Evolutionary conservation across 1,139 yeast species (phyloP).

Genomic region (Candida sanyaensis): DNA sequence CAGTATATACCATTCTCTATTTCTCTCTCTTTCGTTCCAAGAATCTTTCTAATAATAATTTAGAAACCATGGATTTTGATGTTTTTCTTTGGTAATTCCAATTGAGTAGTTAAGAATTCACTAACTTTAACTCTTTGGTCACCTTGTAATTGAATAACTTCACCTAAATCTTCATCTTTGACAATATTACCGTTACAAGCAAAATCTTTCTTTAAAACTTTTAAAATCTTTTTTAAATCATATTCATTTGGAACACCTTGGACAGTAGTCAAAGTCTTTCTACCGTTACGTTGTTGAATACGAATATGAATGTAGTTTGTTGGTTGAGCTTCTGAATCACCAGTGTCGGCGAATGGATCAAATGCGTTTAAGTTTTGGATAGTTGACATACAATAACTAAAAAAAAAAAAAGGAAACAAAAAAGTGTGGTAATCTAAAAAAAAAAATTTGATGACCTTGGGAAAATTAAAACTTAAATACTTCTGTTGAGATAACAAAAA

Average conservation of each 20-base stretch:
- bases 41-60: not conserved
- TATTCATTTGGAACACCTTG: constrained; percentile 97
- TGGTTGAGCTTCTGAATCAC: constrained; percentile 98
- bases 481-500: not conserved
- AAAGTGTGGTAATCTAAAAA: not conserved
- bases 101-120: constrained; percentile 86
- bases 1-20: not conserved
- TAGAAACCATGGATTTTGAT: constrained; percentile 98
- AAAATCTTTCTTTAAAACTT: constrained; percentile 94
- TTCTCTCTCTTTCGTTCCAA: not conserved
- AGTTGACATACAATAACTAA: constrained; percentile 61
- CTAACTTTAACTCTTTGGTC: constrained; percentile 97
- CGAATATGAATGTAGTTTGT: constrained; percentile 96
- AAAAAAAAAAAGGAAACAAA: not conserved
- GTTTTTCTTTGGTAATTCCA: constrained; percentile 91
- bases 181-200: constrained; percentile 99
- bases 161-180: constrained; percentile 95
- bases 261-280: constrained; percentile 97
- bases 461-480: not conserved
- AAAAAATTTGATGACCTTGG: not conserved
- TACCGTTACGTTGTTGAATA: constrained; percentile 99
- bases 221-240: constrained; percentile 90
- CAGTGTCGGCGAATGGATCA: constrained; percentile 99
- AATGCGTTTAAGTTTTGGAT: constrained; percentile 97
- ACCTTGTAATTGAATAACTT: constrained; percentile 97